phyloP scores from a whole-genome alignment of 306 rosid genomes.

The Rosa persica region DNA sequence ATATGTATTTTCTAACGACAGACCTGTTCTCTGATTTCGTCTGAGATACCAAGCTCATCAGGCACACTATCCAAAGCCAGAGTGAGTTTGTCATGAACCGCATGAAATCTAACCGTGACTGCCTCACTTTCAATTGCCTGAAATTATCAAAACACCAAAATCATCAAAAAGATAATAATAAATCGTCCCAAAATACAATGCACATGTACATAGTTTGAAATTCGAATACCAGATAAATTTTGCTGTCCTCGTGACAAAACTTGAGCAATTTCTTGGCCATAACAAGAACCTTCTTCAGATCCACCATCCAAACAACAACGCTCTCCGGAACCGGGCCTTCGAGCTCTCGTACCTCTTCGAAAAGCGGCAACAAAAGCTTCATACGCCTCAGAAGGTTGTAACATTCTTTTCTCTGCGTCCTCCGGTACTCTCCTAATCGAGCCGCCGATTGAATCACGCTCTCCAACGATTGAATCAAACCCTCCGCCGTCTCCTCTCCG shows the following conservation, averaged over 20 bases:
- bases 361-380: slow-evolving; percentile 58
- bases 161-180: background rate
- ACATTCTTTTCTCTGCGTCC: slow-evolving; percentile 56
- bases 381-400: slow-evolving; percentile 56
- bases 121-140: slow-evolving; percentile 59
- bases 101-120: slow-evolving; percentile 51
- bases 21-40: slow-evolving; percentile 74
- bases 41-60: slow-evolving; percentile 49
- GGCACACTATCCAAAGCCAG: slow-evolving; percentile 50
- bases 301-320: slow-evolving; percentile 45
- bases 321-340: slow-evolving; percentile 29
- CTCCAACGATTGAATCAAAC: background rate
- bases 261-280: slow-evolving; percentile 46
- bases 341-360: slow-evolving; percentile 65
- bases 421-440: slow-evolving; percentile 58
- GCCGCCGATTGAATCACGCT: slow-evolving; percentile 51
- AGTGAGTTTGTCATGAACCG: slow-evolving; percentile 44
- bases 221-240: slow-evolving; percentile 47
- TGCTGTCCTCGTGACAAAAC: slow-evolving; percentile 70
- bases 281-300: slow-evolving; percentile 48
- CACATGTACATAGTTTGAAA: background rate
- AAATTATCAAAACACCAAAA: slow-evolving; percentile 5
- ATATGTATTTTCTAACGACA: background rate
- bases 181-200: background rate
- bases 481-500: slow-evolving; percentile 28